Evolutionary conservation across 2,329 filamentous ascomycete species (phyloP).

Genomic region (Apiospora arundinis): DNA sequence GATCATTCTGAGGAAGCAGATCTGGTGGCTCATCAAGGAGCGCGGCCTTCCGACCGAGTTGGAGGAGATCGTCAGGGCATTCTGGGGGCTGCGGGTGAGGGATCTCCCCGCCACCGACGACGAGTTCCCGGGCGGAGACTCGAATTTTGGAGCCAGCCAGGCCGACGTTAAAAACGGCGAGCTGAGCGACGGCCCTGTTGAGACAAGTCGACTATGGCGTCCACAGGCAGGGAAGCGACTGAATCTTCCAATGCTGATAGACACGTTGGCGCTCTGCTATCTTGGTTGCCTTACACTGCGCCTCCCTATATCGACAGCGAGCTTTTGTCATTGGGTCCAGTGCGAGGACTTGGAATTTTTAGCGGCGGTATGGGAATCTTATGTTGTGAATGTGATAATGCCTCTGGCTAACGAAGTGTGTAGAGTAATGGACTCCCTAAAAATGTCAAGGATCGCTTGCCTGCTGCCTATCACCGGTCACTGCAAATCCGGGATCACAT

Average conservation of each 20-base stretch:
- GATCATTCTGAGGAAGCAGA: conserved; percentile 82
- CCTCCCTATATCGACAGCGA: conserved; percentile 76
- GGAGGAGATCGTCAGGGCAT: conserved; percentile 79
- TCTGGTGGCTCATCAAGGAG: conserved; percentile 72
- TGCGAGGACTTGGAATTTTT: conserved; percentile 75
- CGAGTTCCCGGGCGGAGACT: conserved; percentile 34
- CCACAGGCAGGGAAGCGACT: conserved; percentile 54
- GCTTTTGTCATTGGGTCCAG: conserved; percentile 73
- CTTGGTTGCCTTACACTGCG: conserved; percentile 77
- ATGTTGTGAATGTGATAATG: not conserved
- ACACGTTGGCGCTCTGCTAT: conserved; percentile 81
- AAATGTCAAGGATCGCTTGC: conserved; percentile 70
- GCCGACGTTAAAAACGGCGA: conserved; percentile 34
- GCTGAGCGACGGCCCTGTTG: conserved; percentile 36
- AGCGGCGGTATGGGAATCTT: conserved; percentile 60
- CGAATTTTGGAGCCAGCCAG: conserved; percentile 30
- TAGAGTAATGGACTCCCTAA: conserved; percentile 65
- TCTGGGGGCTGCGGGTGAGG: conserved; percentile 78
- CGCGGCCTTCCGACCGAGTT: conserved; percentile 74
- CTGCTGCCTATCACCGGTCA: conserved; percentile 62
- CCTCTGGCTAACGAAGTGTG: not conserved
- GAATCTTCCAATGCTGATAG: conserved; percentile 71
- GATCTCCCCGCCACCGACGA: conserved; percentile 58
- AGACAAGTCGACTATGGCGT: conserved; percentile 47
- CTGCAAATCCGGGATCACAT: conserved; percentile 61